These are phyloP conservation scores for Saturnispora besseyi DNA, from an alignment of 805 yeast species.

Conservation along the genomic window DNA sequence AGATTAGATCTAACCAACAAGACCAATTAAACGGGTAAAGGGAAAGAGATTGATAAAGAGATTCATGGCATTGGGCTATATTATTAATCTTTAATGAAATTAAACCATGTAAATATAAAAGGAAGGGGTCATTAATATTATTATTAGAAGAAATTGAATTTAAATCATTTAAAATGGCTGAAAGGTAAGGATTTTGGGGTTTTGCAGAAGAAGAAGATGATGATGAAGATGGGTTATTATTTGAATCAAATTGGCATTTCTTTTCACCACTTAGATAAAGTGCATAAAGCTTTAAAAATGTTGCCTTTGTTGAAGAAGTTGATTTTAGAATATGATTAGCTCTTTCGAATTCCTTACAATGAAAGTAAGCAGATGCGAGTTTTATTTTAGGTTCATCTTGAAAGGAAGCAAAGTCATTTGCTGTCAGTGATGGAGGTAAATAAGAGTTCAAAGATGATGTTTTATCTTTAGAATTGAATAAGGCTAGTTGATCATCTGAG, in stretches of 20 bases:
- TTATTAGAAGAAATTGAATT: conserved; percentile 22
- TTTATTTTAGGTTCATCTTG: not conserved
- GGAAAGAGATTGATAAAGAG: conserved; percentile 51
- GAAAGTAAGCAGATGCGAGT: conserved; percentile 67
- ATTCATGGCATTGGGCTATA: conserved; percentile 48
- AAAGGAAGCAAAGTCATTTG: not conserved
- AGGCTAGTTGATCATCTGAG: conserved; percentile 9
- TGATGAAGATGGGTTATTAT: conserved; percentile 21
- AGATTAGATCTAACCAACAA: conserved; percentile 76
- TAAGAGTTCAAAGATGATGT: not conserved
- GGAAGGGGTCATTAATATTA: conserved; percentile 40
- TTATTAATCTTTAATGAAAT: conserved; percentile 56
- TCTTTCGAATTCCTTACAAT: conserved; percentile 76
- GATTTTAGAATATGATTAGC: conserved; percentile 51
- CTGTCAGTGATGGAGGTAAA: not conserved
- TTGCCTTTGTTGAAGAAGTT: conserved; percentile 41
- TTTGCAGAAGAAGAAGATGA: conserved; percentile 18
- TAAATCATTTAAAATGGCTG: conserved; percentile 35
- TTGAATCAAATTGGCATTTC: conserved; percentile 58
- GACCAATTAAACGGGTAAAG: conserved; percentile 86
- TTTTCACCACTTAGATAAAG: conserved; percentile 71
- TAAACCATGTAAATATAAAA: conserved; percentile 66
- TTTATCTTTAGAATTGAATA: conserved; percentile 7
- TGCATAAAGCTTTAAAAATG: conserved; percentile 62
- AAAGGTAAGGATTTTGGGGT: conserved; percentile 23